A percentile compares a stretch with the other conserved stretches of the same genome.
These are phyloP conservation scores for Cladorrhinum sp. DNA, from an alignment of 2,329 filamentous ascomycete genomes.

Conservation along the genomic window DNA sequence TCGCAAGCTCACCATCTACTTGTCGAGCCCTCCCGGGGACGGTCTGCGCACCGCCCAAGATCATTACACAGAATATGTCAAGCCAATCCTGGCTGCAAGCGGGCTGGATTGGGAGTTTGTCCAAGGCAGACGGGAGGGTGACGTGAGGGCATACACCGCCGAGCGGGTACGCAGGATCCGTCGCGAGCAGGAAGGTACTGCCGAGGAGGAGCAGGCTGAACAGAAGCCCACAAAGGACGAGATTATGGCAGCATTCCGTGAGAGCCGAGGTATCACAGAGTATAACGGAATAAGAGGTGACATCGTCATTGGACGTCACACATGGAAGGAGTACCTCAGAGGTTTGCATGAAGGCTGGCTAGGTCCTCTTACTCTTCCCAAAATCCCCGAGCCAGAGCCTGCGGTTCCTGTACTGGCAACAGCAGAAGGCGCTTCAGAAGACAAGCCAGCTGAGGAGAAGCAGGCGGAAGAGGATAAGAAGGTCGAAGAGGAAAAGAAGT, in stretches of 20 bases:
- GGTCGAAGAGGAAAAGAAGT: slow-evolving; percentile 48
- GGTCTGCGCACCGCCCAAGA: slow-evolving; percentile 81
- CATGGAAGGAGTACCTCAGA: slow-evolving; percentile 96
- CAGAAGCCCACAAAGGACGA: slow-evolving; percentile 55
- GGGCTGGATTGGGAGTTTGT: slow-evolving; percentile 96
- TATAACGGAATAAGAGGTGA: slow-evolving; percentile 77
- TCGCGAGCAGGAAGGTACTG: slow-evolving; percentile 51
- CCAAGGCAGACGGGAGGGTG: slow-evolving; percentile 88
- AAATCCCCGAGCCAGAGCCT: slow-evolving; percentile 31
- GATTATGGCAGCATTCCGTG: slow-evolving; percentile 60
- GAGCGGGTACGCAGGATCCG: slow-evolving; percentile 77
- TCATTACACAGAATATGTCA: slow-evolving; percentile 93
- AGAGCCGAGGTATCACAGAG: slow-evolving; percentile 63
- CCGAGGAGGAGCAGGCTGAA: slow-evolving; percentile 37
- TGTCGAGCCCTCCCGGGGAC: slow-evolving; percentile 84
- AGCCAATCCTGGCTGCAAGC: slow-evolving; percentile 84
- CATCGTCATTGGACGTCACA: slow-evolving; percentile 82
- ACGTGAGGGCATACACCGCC: slow-evolving; percentile 81
- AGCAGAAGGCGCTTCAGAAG: slow-evolving; percentile 15
- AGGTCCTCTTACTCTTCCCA: slow-evolving; percentile 70
- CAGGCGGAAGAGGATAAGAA: slow-evolving; percentile 41
- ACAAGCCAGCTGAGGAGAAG: slow-evolving; percentile 35
- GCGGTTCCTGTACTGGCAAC: slow-evolving; percentile 26
- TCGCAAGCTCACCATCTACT: slow-evolving; percentile 79
- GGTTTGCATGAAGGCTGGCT: slow-evolving; percentile 96